phyloP scores from a whole-genome alignment of 768 basidiomycete genomes.

The Naganishia randhawae region DNA sequence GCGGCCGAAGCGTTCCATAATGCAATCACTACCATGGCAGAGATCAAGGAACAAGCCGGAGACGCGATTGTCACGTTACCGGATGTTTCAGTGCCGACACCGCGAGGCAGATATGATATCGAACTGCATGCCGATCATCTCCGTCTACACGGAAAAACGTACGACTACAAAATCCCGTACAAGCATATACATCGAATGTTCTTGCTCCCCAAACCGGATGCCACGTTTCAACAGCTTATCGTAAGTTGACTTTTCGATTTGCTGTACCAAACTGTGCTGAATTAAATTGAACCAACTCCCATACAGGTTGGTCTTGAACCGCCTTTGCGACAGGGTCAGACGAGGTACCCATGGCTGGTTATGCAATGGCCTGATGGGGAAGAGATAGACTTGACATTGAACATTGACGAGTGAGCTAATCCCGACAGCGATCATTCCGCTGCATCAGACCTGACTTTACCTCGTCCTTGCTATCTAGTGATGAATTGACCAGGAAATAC shows the following conservation, averaged over 20 bases:
- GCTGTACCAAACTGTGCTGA: background rate
- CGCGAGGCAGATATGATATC: slow-evolving; percentile 93
- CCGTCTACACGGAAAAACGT: slow-evolving; percentile 93
- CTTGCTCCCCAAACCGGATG: slow-evolving; percentile 86
- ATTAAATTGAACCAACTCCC: slow-evolving; percentile 11
- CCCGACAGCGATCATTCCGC: background rate
- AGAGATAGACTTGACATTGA: slow-evolving; percentile 91
- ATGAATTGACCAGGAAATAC: slow-evolving; percentile 55
- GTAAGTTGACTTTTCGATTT: slow-evolving; percentile 55
- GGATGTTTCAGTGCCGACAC: slow-evolving; percentile 89
- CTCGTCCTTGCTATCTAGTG: slow-evolving; percentile 33
- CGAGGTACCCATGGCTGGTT: slow-evolving; percentile 92
- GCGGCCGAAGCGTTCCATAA: slow-evolving; percentile 98
- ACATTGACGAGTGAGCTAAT: slow-evolving; percentile 74
- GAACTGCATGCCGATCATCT: slow-evolving; percentile 96
- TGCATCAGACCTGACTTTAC: background rate
- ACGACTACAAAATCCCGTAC: slow-evolving; percentile 96
- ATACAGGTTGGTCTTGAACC: slow-evolving; percentile 78
- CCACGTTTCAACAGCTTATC: slow-evolving; percentile 90
- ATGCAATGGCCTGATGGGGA: slow-evolving; percentile 98
- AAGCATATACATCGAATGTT: slow-evolving; percentile 81
- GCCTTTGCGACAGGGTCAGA: slow-evolving; percentile 96
- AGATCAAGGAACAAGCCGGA: slow-evolving; percentile 84
- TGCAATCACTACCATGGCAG: slow-evolving; percentile 89
- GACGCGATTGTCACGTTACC: slow-evolving; percentile 91